phyloP scores from a whole-genome alignment of 176 grass and related monocot species.

The Poa annua region DNA sequence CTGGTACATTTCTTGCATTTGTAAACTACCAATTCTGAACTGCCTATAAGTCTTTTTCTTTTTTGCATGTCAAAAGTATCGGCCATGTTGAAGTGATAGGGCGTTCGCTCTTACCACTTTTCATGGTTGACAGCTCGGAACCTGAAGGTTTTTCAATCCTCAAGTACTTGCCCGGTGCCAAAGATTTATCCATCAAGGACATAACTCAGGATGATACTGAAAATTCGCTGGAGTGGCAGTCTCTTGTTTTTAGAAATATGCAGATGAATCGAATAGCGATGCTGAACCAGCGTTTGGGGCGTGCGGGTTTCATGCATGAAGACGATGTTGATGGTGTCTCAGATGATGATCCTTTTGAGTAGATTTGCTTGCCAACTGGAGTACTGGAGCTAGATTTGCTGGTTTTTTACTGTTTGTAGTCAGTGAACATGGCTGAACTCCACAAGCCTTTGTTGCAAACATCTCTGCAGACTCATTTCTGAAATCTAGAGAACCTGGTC shows the following conservation, averaged over 20 bases:
- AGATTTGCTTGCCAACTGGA: slow-evolving; percentile 30
- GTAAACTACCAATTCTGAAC: slow-evolving; percentile 7
- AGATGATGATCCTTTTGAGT: slow-evolving; percentile 25
- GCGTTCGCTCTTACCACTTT: slow-evolving; percentile 57
- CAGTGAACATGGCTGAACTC: neutral
- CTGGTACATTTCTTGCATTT: neutral
- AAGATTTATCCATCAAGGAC: slow-evolving; percentile 15
- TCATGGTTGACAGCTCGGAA: slow-evolving; percentile 53
- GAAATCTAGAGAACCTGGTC: neutral
- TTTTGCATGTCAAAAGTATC: slow-evolving; percentile 58
- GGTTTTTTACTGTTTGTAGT: neutral
- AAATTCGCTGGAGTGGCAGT: slow-evolving; percentile 51
- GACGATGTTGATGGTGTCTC: slow-evolving; percentile 29
- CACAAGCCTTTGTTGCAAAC: neutral
- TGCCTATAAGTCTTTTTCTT: neutral
- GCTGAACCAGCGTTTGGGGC: slow-evolving; percentile 43
- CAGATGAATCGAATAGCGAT: slow-evolving; percentile 46
- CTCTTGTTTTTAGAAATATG: slow-evolving; percentile 45
- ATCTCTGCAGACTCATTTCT: neutral
- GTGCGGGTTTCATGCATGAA: slow-evolving; percentile 27
- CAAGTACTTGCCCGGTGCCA: slow-evolving; percentile 64
- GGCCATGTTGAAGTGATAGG: slow-evolving; percentile 81
- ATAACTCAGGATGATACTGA: neutral
- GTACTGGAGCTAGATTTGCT: neutral
- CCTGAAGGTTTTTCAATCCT: slow-evolving; percentile 48